phyloP scores from a whole-genome alignment of 352 stramenopile species.

The Phytophthora vignae region DNA sequence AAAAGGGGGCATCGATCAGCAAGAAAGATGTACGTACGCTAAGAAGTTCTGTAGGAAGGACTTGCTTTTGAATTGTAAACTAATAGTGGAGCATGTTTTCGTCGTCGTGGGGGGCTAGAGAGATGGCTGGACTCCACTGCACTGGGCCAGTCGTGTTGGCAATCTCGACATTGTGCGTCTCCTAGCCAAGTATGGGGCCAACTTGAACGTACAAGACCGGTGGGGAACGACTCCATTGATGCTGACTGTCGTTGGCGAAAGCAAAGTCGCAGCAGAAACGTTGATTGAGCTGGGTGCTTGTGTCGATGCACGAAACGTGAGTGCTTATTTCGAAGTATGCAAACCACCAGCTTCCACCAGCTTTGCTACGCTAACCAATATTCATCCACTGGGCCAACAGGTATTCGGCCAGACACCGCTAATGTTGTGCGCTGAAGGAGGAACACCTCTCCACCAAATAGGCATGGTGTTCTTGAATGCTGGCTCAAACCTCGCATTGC shows the following conservation, averaged over 20 bases:
- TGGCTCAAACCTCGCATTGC: conserved; percentile 58
- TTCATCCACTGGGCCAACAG: conserved; percentile 26
- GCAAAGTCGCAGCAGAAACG: conserved; percentile 55
- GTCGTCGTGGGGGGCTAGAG: conserved; percentile 33
- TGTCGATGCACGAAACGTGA: conserved; percentile 75
- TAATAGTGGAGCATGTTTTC: background rate
- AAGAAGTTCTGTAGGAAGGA: background rate
- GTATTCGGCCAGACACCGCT: conserved; percentile 78
- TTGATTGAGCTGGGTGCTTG: conserved; percentile 80
- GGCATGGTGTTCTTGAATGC: conserved; percentile 83
- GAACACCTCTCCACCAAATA: conserved; percentile 66
- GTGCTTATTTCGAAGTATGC: conserved; percentile 1
- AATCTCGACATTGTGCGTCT: conserved; percentile 80
- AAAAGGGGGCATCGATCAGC: conserved; percentile 79
- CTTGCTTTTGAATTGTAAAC: background rate
- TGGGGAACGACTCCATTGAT: conserved; percentile 86
- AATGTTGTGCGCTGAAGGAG: conserved; percentile 75
- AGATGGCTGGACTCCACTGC: conserved; percentile 79
- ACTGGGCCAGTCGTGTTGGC: conserved; percentile 82
- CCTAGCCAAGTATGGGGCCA: conserved; percentile 77
- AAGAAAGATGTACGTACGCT: conserved; percentile 69
- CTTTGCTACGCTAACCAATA: background rate
- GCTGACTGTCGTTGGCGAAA: conserved; percentile 80
- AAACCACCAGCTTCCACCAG: too few relatives aligned
- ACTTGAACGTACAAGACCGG: conserved; percentile 77